Conservation (phyloP, 805 yeast genomes). For the Candida sonorensis region DNA sequence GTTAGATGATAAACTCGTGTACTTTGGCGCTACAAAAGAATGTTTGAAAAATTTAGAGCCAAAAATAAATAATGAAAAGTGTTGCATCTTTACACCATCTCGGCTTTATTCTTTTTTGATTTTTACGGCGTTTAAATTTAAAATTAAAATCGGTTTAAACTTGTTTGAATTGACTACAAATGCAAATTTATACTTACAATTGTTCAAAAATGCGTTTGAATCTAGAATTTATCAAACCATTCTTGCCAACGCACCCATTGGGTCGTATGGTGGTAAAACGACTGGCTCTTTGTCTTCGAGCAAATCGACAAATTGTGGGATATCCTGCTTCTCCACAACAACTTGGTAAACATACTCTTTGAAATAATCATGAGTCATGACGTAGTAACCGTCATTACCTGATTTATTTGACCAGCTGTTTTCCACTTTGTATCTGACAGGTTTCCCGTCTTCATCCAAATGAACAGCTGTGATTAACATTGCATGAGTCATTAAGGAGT, state of each 20-base stretch:
- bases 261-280: conserved; percentile 70
- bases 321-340: conserved; percentile 49
- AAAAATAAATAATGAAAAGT: no score
- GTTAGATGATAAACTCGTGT: no score
- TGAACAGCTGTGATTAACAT: conserved; percentile 83
- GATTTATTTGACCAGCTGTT: conserved; percentile 71
- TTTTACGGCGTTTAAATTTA: no score
- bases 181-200: not conserved
- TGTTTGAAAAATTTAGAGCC: no score
- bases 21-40: no score
- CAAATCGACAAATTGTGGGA: conserved; percentile 32
- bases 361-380: conserved; percentile 69
- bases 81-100: no score
- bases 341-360: conserved; percentile 71
- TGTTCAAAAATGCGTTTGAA: no score
- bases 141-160: no score
- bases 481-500: conserved; percentile 85
- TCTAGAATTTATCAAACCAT: not conserved
- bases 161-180: no score
- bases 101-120: no score
- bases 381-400: conserved; percentile 62
- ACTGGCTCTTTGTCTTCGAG: conserved; percentile 40
- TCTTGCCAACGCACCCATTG: conserved; percentile 67
- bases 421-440: conserved; percentile 66
- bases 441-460: conserved; percentile 53